phyloP scores from a whole-genome alignment of 352 stramenopile species.

The Globisporangium abappressorium region DNA sequence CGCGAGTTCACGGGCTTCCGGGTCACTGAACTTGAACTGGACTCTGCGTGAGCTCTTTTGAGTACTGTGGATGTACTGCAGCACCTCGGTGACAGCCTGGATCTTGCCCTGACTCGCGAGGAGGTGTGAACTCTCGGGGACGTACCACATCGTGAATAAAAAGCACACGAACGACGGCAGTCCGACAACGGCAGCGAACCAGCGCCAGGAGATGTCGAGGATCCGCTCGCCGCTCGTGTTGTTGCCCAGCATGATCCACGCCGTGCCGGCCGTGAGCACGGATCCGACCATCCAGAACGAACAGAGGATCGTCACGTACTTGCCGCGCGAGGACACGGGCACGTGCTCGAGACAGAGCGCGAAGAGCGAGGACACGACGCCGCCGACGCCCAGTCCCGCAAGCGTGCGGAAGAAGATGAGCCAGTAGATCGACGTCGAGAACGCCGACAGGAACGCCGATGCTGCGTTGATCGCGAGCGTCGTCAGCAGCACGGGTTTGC shows the following conservation, averaged over 20 bases:
- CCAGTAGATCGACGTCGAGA: conserved; percentile 66
- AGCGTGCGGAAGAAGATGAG: conserved; percentile 75
- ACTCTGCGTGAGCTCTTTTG: conserved; percentile 47
- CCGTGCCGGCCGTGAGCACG: conserved; percentile 71
- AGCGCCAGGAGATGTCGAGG: conserved; percentile 75
- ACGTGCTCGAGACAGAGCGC: conserved; percentile 86
- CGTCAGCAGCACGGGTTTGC: conserved; percentile 68
- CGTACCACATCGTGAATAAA: conserved; percentile 52
- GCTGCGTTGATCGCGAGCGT: conserved; percentile 81
- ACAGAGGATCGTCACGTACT: conserved; percentile 86
- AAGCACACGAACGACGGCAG: conserved; percentile 73
- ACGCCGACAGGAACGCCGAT: conserved; percentile 71
- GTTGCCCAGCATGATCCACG: conserved; percentile 86
- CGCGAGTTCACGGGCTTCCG: conserved; percentile 23
- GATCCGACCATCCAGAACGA: conserved; percentile 92
- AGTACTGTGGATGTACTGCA: conserved; percentile 60
- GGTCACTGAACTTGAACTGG: conserved; percentile 66
- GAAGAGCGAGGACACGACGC: conserved; percentile 84
- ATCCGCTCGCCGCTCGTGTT: conserved; percentile 54
- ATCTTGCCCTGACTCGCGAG: conserved; percentile 63
- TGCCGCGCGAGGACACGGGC: conserved; percentile 55
- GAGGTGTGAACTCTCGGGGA: conserved; percentile 85
- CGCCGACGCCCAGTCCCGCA: conserved; percentile 74
- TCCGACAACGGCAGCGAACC: conserved; percentile 74
- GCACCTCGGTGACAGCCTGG: conserved; percentile 43